phyloP scores from a whole-genome alignment of 192 early-diverging fungal species.

The Paraglomus occultum region DNA sequence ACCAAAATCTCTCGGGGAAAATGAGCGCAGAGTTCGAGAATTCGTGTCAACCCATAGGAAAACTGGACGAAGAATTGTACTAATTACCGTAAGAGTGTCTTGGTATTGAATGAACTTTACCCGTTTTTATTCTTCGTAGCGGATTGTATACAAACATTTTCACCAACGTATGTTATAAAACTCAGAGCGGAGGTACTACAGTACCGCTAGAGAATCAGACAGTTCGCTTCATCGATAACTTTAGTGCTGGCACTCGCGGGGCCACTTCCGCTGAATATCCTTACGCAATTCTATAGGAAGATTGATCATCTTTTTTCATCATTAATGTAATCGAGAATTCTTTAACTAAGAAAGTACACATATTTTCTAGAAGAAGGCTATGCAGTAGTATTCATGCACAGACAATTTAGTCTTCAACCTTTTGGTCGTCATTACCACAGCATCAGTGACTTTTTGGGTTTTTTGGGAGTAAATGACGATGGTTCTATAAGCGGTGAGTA shows the following conservation, averaged over 20 bases:
- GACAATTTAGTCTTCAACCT: slow-evolving; percentile 91
- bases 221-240: slow-evolving; percentile 99
- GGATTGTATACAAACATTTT: too few species aligned
- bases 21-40: slow-evolving; percentile 52
- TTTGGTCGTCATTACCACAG: slow-evolving; percentile 90
- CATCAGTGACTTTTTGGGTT: slow-evolving; percentile 76
- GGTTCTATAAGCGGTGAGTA: slow-evolving; percentile 59
- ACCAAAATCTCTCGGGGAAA: slow-evolving; percentile 60
- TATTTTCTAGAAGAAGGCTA: slow-evolving; percentile 84
- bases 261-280: slow-evolving; percentile 88
- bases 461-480: slow-evolving; percentile 61
- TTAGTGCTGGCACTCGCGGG: slow-evolving; percentile 93
- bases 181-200: slow-evolving; percentile 87
- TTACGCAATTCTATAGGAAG: slow-evolving; percentile 7
- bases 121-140: background rate
- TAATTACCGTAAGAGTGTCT: slow-evolving; percentile 69
- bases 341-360: slow-evolving; percentile 13
- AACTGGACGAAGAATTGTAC: slow-evolving; percentile 66
- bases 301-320: background rate
- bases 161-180: background rate
- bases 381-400: slow-evolving; percentile 93
- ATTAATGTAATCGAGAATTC: background rate
- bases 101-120: background rate
- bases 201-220: slow-evolving; percentile 95
- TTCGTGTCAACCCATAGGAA: slow-evolving; percentile 58